Conservation (phyloP, 768 basidiomycete genomes). For the Russula vinacea region DNA sequence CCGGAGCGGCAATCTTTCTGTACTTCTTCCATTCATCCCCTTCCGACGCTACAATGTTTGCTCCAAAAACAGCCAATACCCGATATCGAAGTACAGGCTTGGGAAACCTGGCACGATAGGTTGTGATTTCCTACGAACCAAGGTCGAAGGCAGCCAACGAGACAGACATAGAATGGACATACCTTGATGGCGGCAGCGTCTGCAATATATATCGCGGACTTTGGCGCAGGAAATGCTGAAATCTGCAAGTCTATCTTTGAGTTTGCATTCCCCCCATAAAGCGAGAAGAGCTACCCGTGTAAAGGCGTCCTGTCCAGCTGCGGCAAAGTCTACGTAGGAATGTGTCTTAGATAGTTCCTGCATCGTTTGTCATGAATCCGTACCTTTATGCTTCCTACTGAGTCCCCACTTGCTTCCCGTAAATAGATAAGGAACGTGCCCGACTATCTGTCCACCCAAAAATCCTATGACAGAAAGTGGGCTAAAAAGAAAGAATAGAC, state of each 20-base stretch:
- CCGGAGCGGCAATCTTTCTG: slow-evolving; percentile 57
- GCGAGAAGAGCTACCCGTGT: not conserved
- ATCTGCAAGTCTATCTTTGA: not conserved
- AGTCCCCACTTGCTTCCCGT: not conserved
- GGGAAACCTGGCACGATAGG: slow-evolving; percentile 50
- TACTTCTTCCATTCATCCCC: slow-evolving; percentile 65
- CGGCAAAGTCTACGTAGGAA: not conserved
- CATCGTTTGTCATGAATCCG: accelerated
- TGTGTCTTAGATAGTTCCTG: no score
- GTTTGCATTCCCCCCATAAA: not conserved
- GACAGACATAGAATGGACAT: not conserved
- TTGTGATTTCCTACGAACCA: slow-evolving; percentile 48
- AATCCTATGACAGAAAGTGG: not conserved
- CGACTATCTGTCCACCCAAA: not conserved
- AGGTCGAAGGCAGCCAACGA: not conserved
- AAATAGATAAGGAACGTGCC: not conserved
- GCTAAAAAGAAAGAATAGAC: slow-evolving; percentile 9
- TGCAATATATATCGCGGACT: slow-evolving; percentile 4
- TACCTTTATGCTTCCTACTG: slow-evolving; percentile 5
- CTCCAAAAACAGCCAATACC: slow-evolving; percentile 49
- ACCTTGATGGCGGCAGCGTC: slow-evolving; percentile 26
- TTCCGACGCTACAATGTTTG: slow-evolving; percentile 61
- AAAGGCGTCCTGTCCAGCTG: slow-evolving; percentile 17
- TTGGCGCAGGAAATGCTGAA: slow-evolving; percentile 4
- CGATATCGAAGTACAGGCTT: slow-evolving; percentile 47